phyloP scores from a whole-genome alignment of 352 stramenopile genomes.

The Peronospora belbahrii region DNA sequence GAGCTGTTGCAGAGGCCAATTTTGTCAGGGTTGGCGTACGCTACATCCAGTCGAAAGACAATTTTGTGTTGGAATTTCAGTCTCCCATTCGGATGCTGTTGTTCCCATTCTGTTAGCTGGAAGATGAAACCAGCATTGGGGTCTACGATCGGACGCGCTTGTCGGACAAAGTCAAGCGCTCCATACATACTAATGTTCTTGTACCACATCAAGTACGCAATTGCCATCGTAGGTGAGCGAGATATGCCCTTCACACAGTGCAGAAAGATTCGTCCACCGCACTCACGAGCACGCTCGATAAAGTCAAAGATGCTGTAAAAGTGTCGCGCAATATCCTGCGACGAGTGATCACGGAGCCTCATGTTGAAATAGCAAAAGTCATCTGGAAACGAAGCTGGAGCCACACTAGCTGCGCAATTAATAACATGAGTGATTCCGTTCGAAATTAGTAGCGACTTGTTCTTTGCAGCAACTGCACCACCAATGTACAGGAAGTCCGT shows the following conservation, averaged over 20 bases:
- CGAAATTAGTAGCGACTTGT: constrained; percentile 55
- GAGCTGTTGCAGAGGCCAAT: constrained; percentile 19
- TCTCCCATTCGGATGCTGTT: constrained; percentile 42
- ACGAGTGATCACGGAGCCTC: constrained; percentile 82
- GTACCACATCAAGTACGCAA: constrained; percentile 87
- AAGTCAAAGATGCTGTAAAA: constrained; percentile 88
- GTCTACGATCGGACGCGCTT: constrained; percentile 67
- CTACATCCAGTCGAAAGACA: constrained; percentile 67
- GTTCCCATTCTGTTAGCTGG: constrained; percentile 84
- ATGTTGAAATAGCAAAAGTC: constrained; percentile 84
- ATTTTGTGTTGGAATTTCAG: constrained; percentile 45
- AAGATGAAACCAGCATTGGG: constrained; percentile 87
- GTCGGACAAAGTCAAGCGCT: constrained; percentile 70
- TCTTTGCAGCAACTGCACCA: constrained; percentile 67
- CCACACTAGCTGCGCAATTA: constrained; percentile 78
- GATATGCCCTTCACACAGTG: constrained; percentile 87
- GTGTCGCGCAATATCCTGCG: constrained; percentile 76
- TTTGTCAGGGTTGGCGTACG: constrained; percentile 29
- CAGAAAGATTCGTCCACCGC: constrained; percentile 72
- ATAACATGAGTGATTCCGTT: constrained; percentile 86
- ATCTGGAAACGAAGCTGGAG: constrained; percentile 64
- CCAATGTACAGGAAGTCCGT: constrained; percentile 87
- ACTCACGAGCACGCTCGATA: constrained; percentile 65
- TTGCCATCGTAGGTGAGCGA: constrained; percentile 80
- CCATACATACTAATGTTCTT: constrained; percentile 77